Evolutionary conservation across 2,329 filamentous ascomycete genomes (phyloP).

Genomic region (Tympanopsis confertula): DNA sequence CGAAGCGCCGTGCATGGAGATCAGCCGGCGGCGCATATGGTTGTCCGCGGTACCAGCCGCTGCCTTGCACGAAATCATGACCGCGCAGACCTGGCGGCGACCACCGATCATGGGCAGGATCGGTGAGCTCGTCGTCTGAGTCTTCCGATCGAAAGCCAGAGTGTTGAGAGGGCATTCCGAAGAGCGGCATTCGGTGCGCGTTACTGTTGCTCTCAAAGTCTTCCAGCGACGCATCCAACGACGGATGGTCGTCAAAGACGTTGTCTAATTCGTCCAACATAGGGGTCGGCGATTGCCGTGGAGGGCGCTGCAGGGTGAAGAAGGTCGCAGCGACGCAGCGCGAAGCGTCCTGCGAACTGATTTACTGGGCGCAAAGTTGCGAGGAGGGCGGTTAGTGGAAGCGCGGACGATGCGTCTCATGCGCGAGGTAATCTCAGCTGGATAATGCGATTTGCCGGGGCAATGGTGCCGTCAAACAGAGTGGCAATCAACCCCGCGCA

Average conservation of each 20-base stretch:
- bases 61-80: background rate
- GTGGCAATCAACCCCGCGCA: too few species aligned
- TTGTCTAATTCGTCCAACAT: constrained; percentile 1
- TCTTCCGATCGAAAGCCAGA: constrained; percentile 1
- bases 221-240: constrained; percentile 1
- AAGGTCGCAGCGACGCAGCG: too few species aligned
- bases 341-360: too few species aligned
- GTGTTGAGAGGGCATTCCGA: background rate
- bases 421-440: too few species aligned
- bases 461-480: too few species aligned
- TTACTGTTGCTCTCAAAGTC: constrained; percentile 1
- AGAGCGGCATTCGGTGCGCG: background rate
- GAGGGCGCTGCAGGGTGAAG: too few species aligned
- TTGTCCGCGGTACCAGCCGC: background rate
- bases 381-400: too few species aligned
- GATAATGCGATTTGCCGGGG: too few species aligned
- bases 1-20: background rate
- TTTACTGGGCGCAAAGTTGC: too few species aligned
- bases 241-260: constrained; percentile 1
- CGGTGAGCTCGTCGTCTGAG: background rate
- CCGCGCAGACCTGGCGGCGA: background rate
- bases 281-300: background rate
- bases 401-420: too few species aligned
- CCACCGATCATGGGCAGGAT: background rate
- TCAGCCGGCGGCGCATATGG: background rate